Percentiles rank a stretch among this genome's conserved stretches.
Evolutionary conservation across 164 flowering plant species (phyloP).

Genomic region (Macadamia integrifolia): DNA sequence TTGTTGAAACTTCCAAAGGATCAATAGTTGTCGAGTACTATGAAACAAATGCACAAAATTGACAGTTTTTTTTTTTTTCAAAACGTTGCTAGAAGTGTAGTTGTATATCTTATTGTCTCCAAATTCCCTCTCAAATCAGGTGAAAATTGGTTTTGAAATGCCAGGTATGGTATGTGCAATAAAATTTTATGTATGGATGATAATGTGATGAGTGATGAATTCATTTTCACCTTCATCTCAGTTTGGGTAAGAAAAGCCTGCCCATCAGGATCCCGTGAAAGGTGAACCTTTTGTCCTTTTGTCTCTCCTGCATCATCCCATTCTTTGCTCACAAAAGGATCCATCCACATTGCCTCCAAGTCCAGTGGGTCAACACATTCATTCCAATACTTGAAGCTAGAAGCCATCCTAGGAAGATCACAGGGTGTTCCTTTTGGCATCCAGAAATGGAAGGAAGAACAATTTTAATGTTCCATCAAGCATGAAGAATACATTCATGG

Average conservation of each 20-base stretch:
- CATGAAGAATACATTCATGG: not conserved
- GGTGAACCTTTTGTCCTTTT: constrained; percentile 65
- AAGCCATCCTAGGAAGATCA: constrained; percentile 30
- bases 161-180: not conserved
- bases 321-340: constrained; percentile 51
- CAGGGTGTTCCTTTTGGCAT: constrained; percentile 7
- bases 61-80: not conserved
- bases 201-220: not conserved
- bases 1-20: constrained; percentile 2
- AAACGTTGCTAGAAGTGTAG: not conserved
- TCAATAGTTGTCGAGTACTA: not conserved
- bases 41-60: not conserved
- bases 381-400: constrained; percentile 78
- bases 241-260: constrained; percentile 77
- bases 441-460: constrained; percentile 2
- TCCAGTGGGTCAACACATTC: constrained; percentile 68
- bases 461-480: not conserved
- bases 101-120: not conserved
- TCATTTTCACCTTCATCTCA: constrained; percentile 68
- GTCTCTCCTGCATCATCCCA: constrained; percentile 85
- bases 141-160: not conserved
- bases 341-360: constrained; percentile 67
- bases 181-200: not conserved
- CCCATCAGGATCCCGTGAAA: constrained; percentile 92
- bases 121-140: not conserved